Evolutionary conservation across 2,329 filamentous ascomycete genomes (phyloP).

Genomic region (Penicillium sp.): DNA sequence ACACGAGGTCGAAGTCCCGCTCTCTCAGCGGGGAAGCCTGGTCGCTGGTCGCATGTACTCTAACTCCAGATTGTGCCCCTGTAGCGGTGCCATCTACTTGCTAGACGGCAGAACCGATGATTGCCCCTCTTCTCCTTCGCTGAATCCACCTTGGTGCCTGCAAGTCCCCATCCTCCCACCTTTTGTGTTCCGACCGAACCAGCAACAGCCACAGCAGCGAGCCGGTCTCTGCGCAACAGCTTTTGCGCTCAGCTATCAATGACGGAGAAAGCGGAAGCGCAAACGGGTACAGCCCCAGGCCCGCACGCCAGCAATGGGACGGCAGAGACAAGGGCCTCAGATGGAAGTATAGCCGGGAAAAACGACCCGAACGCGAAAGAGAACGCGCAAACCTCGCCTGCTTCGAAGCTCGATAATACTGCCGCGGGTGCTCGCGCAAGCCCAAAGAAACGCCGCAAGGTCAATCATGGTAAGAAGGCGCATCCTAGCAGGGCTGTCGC

Average conservation of each 20-base stretch:
- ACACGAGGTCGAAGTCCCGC: conserved; percentile 19
- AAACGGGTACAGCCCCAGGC: conserved; percentile 31
- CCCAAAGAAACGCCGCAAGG: conserved; percentile 85
- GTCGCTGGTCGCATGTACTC: conserved; percentile 25
- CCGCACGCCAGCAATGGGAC: conserved; percentile 36
- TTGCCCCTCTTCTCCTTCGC: conserved; percentile 4
- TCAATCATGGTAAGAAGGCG: conserved; percentile 76
- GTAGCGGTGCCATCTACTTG: conserved; percentile 12
- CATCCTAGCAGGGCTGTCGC: conserved; percentile 33
- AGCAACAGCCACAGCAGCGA: conserved; percentile 22
- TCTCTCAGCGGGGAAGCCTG: conserved; percentile 26
- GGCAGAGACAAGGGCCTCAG: conserved; percentile 27
- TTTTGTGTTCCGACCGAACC: conserved; percentile 26
- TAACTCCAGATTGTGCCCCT: conserved; percentile 11
- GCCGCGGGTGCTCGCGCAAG: conserved; percentile 51
- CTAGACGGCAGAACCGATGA: conserved; percentile 16
- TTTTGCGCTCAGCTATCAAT: conserved; percentile 33
- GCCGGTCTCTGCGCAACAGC: conserved; percentile 30
- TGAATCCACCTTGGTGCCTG: conserved; percentile 30
- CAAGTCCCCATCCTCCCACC: conserved; percentile 31
- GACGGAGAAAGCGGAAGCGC: conserved; percentile 36
- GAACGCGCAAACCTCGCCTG: conserved; percentile 28
- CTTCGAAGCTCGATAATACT: conserved; percentile 40
- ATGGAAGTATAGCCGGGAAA: conserved; percentile 28
- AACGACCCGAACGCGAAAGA: conserved; percentile 38